Conservation (phyloP, 2,329 filamentous ascomycete species). For the Beauveria varroae region DNA sequence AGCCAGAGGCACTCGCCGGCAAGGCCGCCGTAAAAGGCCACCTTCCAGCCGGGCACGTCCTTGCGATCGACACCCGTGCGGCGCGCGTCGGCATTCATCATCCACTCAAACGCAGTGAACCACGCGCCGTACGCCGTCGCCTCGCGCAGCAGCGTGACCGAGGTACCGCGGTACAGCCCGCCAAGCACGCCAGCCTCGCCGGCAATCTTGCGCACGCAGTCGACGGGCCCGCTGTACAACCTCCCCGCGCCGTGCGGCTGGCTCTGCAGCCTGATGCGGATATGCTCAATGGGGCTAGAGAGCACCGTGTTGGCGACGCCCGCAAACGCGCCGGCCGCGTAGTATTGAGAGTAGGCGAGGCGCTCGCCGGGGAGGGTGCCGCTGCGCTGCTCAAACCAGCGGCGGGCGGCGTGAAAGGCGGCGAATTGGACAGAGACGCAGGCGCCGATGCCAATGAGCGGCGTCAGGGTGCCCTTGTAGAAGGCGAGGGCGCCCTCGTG, state of each 20-base stretch:
- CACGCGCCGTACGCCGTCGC: slow-evolving; percentile 91
- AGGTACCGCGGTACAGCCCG: slow-evolving; percentile 80
- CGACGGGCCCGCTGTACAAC: slow-evolving; percentile 76
- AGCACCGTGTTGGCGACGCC: slow-evolving; percentile 84
- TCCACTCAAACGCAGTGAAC: slow-evolving; percentile 91
- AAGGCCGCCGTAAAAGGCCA: slow-evolving; percentile 86
- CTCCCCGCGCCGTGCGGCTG: slow-evolving; percentile 79
- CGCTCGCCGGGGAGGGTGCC: slow-evolving; percentile 44
- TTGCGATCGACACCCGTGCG: slow-evolving; percentile 69
- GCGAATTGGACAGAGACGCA: slow-evolving; percentile 99
- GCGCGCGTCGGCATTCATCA: slow-evolving; percentile 84
- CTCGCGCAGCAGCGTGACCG: slow-evolving; percentile 81
- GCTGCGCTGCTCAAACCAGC: slow-evolving; percentile 75
- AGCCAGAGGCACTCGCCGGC: slow-evolving; percentile 94
- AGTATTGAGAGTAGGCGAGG: slow-evolving; percentile 81
- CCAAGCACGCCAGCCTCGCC: slow-evolving; percentile 48
- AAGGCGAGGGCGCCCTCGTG: slow-evolving; percentile 87
- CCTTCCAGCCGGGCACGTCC: slow-evolving; percentile 74
- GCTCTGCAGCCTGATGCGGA: slow-evolving; percentile 91
- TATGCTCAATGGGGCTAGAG: slow-evolving; percentile 90
- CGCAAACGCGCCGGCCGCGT: slow-evolving; percentile 81
- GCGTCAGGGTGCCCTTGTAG: slow-evolving; percentile 97
- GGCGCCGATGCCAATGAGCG: slow-evolving; percentile 89
- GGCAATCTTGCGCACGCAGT: slow-evolving; percentile 82
- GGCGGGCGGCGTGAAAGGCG: slow-evolving; percentile 87